Conservation (phyloP, 2,329 filamentous ascomycete genomes). For the Colletotrichum camelliae region DNA sequence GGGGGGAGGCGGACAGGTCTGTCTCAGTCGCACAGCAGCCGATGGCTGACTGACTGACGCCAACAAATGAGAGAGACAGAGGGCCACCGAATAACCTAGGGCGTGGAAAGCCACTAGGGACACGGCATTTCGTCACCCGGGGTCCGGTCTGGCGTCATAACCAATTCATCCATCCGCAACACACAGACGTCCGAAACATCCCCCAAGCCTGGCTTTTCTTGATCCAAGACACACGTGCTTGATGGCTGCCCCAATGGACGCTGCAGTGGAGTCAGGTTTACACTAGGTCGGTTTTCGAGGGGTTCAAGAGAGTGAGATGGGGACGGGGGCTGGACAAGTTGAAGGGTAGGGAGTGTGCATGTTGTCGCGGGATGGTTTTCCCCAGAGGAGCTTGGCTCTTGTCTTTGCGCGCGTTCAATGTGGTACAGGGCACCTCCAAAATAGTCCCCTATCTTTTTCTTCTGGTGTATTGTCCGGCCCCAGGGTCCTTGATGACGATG, state of each 20-base stretch:
- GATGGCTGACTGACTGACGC: not conserved
- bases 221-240: not conserved
- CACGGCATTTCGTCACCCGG: conserved; percentile 17
- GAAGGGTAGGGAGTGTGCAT: conserved; percentile 10
- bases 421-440: not conserved
- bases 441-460: not conserved
- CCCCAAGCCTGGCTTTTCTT: not conserved
- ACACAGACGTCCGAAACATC: not conserved
- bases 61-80: not conserved
- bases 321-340: not conserved
- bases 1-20: not conserved
- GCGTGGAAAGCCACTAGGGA: not conserved
- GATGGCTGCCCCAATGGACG: not conserved
- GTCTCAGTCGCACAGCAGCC: not conserved
- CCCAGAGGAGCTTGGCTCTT: not conserved
- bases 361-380: not conserved
- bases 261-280: not conserved
- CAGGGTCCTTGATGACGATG: not conserved
- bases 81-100: conserved; percentile 7
- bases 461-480: not conserved
- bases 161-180: not conserved
- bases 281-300: not conserved
- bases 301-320: not conserved
- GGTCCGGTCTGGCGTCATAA: conserved; percentile 16
- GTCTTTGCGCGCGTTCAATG: not conserved